A percentile compares a stretch with the other conserved stretches of the same genome.
Conservation (phyloP, 495 filamentous ascomycete genomes). For the Aspergillus sclerotioniger region DNA sequence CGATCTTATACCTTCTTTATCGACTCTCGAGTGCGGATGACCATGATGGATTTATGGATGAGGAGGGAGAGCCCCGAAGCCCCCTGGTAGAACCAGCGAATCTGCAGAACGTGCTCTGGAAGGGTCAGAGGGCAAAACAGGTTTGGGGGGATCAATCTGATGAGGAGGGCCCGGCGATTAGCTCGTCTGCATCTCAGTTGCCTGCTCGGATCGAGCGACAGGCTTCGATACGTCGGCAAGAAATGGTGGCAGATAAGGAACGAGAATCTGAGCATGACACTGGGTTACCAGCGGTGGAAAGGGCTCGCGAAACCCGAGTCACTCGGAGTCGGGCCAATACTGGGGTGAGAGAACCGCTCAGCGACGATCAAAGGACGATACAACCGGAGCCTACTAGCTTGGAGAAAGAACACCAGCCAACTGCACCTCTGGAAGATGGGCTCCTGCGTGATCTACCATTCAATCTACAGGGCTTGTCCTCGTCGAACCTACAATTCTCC, state of each 20-base stretch:
- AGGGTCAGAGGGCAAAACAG: conserved; percentile 25
- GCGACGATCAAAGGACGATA: conserved; percentile 16
- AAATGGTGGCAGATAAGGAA: conserved; percentile 20
- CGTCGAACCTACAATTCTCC: conserved; percentile 74
- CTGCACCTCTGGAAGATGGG: conserved; percentile 55
- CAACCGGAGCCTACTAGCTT: conserved; percentile 14
- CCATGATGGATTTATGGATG: conserved; percentile 21
- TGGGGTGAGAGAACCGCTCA: conserved; percentile 13
- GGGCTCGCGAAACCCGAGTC: conserved; percentile 8
- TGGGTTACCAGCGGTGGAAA: conserved; percentile 3
- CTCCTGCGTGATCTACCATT: conserved; percentile 89
- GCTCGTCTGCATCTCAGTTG: conserved; percentile 45
- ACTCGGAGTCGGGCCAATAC: conserved; percentile 22
- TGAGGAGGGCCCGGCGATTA: conserved; percentile 44
- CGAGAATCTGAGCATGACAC: conserved; percentile 15
- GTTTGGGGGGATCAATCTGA: conserved; percentile 33
- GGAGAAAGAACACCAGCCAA: conserved; percentile 25
- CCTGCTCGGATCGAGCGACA: conserved; percentile 31
- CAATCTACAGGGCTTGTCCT: conserved; percentile 90
- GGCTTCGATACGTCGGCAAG: conserved; percentile 26
- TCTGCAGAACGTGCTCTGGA: conserved; percentile 37
- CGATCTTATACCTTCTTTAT: conserved; percentile 85
- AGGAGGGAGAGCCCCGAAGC: conserved; percentile 35
- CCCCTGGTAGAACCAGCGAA: conserved; percentile 39
- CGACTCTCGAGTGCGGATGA: conserved; percentile 65